These are phyloP conservation scores for Phytophthora fragariae DNA, from an alignment of 352 stramenopile species.

Conservation along the genomic window DNA sequence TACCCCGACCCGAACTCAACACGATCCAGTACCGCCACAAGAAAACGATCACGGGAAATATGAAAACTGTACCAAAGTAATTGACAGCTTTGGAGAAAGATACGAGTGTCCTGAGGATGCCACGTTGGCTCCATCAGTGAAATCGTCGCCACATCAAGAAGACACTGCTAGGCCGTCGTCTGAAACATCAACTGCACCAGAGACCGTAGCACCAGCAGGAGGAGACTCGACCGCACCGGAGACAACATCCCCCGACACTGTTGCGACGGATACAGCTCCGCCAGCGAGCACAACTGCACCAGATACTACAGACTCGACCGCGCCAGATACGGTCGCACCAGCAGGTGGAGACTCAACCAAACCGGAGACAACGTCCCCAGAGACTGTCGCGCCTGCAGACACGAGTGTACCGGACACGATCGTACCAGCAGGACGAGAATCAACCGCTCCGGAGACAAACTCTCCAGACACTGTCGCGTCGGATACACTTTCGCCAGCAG, in stretches of 20 bases:
- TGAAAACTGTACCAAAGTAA: conserved; percentile 1
- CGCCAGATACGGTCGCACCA: neutral
- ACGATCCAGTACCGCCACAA: neutral
- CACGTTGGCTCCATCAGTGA: neutral
- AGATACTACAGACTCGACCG: neutral
- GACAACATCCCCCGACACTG: neutral
- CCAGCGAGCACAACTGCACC: neutral
- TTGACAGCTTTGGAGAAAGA: neutral
- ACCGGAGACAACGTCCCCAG: neutral
- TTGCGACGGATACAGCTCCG: neutral
- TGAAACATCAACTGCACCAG: neutral
- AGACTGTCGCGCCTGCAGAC: neutral
- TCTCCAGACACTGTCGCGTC: neutral
- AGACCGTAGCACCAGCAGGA: neutral
- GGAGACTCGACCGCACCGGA: neutral
- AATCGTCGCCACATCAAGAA: neutral
- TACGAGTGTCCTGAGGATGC: conserved; percentile 6
- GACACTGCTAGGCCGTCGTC: neutral
- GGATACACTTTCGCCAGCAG: neutral
- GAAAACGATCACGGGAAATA: neutral
- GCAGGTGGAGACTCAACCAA: neutral
- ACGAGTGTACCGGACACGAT: neutral
- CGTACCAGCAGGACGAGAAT: neutral
- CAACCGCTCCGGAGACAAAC: neutral
- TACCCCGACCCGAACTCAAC: neutral